A percentile compares a stretch with the other conserved stretches of the same genome.
Evolutionary conservation across 441 rosid species (phyloP).

Genomic region (Populus tomentosa): DNA sequence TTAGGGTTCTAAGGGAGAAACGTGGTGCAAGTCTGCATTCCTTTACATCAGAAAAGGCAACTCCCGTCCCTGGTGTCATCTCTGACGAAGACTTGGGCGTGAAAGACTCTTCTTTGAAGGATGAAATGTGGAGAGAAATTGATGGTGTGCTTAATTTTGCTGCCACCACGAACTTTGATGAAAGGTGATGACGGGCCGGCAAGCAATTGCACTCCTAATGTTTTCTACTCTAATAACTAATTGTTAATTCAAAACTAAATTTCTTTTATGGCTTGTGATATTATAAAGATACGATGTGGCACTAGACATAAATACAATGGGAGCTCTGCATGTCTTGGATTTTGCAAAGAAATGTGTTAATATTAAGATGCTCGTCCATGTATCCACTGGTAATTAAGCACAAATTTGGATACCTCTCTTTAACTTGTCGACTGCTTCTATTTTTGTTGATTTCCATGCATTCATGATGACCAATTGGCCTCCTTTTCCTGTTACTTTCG

Average conservation of each 20-base stretch:
- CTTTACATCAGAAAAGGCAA: conserved; percentile 16
- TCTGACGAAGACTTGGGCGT: conserved; percentile 51
- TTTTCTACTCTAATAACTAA: too few relatives aligned
- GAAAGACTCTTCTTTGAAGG: conserved; percentile 31
- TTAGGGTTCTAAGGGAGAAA: conserved; percentile 52
- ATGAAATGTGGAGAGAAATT: conserved; percentile 44
- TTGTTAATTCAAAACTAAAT: neutral
- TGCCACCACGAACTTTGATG: conserved; percentile 69
- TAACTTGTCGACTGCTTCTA: too few relatives aligned
- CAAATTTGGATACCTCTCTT: too few relatives aligned
- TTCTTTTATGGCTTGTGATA: neutral
- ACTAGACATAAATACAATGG: conserved; percentile 33
- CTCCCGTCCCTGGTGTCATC: conserved; percentile 58
- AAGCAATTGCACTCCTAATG: too few relatives aligned
- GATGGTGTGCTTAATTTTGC: conserved; percentile 59
- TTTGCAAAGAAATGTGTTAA: conserved; percentile 41
- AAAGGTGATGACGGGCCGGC: conserved; percentile 34
- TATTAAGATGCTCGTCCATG: conserved; percentile 33
- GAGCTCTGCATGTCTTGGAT: conserved; percentile 33
- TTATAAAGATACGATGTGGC: conserved; percentile 28
- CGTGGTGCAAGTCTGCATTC: conserved; percentile 32
- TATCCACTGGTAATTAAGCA: conserved; percentile 39
- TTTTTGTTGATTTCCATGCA: too few relatives aligned
- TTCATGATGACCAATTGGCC: too few relatives aligned
- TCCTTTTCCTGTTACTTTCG: too few relatives aligned